Evolutionary conservation across 441 rosid species (phyloP).

Genomic region (Syzygium malaccense): DNA sequence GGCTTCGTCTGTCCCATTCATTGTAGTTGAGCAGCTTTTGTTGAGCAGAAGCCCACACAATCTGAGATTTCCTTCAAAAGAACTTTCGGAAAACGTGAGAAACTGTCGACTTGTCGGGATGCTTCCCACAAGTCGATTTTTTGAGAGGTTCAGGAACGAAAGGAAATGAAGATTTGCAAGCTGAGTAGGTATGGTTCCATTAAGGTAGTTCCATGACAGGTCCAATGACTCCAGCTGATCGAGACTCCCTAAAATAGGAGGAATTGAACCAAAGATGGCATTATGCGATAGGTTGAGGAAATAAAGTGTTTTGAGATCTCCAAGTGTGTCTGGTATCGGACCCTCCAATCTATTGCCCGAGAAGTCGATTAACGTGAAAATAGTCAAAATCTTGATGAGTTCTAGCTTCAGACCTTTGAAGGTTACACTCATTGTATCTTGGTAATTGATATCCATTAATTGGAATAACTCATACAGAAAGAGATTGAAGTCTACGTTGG

Average conservation of each 20-base stretch:
- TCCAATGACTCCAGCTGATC: background rate
- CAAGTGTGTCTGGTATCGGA: background rate
- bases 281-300: background rate
- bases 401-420: background rate
- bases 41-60: background rate
- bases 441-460: background rate
- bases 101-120: background rate
- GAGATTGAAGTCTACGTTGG: no score
- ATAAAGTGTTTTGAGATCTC: background rate
- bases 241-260: background rate
- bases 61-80: background rate
- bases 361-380: background rate
- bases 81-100: background rate
- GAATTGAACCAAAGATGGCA: background rate
- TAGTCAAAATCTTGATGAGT: background rate
- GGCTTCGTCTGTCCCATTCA: rapidly evolving
- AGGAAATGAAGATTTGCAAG: background rate
- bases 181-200: rapidly evolving
- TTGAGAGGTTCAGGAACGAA: background rate
- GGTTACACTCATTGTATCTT: background rate
- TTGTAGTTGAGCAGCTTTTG: background rate
- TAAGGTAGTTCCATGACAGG: background rate
- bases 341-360: background rate
- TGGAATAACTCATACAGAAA: rapidly evolving
- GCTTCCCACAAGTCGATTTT: background rate